Evolutionary conservation across 1,139 yeast species (phyloP).

Genomic region (Kodamaea sp.): DNA sequence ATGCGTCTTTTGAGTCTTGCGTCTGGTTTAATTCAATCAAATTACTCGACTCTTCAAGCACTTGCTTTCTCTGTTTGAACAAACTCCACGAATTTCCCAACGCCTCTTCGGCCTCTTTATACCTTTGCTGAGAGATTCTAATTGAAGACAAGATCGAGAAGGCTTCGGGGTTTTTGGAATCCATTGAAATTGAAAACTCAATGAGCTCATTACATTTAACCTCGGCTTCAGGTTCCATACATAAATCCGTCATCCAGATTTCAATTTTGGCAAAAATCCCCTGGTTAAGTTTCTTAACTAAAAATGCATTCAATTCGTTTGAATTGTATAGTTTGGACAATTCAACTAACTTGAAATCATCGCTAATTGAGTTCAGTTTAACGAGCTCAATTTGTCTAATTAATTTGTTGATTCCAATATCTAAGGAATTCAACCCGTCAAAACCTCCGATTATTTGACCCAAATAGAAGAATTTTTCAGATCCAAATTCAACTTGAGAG

Average conservation of each 20-base stretch:
- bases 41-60: conserved; percentile 45
- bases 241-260: conserved; percentile 98
- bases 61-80: conserved; percentile 50
- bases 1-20: conserved; percentile 25
- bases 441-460: conserved; percentile 88
- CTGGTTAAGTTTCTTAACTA: conserved; percentile 57
- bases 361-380: conserved; percentile 21
- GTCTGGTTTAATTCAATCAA: conserved; percentile 16
- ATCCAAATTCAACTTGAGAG: conserved; percentile 57
- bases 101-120: conserved; percentile 70
- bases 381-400: conserved; percentile 36
- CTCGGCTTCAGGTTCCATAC: conserved; percentile 93
- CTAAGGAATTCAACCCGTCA: conserved; percentile 67
- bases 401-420: conserved; percentile 58
- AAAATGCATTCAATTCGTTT: conserved; percentile 28
- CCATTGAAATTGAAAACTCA: conserved; percentile 59
- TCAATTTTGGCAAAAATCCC: conserved; percentile 86
- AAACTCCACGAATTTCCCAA: conserved; percentile 70
- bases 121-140: conserved; percentile 80
- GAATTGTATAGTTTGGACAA: conserved; percentile 27
- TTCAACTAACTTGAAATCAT: conserved; percentile 26
- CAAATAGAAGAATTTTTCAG: conserved; percentile 80
- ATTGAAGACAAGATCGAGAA: conserved; percentile 83
- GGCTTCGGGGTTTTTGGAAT: conserved; percentile 66
- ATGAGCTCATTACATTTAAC: conserved; percentile 70